Percentiles rank a stretch among this genome's conserved stretches.
phyloP scores from a whole-genome alignment of 169 alveolate species.

The Cryptosporidium canis region DNA sequence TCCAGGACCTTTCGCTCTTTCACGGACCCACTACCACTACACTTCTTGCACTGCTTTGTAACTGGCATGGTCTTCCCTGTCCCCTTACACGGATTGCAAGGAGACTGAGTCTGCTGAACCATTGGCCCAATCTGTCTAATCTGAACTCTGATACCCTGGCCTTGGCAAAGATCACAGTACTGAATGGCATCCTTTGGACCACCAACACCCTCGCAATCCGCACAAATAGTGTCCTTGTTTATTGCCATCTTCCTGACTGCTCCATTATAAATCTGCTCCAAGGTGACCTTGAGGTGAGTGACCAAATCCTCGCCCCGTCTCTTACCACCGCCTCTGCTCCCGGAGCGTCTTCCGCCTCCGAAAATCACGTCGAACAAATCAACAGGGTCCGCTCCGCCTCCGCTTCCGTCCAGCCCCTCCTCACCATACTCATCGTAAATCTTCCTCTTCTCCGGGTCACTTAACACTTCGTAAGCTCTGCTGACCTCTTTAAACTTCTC shows the following conservation, averaged over 20 bases:
- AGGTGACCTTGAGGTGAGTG: slow-evolving; percentile 90
- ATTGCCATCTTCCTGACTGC: slow-evolving; percentile 92
- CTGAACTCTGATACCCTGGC: slow-evolving; percentile 90
- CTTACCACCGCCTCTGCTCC: slow-evolving; percentile 83
- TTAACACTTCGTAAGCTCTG: slow-evolving; percentile 95
- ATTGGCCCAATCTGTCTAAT: slow-evolving; percentile 91
- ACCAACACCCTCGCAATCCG: slow-evolving; percentile 96
- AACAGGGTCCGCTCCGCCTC: slow-evolving; percentile 85
- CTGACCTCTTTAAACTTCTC: slow-evolving; percentile 95
- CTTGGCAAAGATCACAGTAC: slow-evolving; percentile 94
- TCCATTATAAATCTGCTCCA: slow-evolving; percentile 97
- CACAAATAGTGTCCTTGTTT: slow-evolving; percentile 92
- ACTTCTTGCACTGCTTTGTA: slow-evolving; percentile 89
- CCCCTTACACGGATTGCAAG: slow-evolving; percentile 92
- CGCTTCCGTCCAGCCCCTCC: slow-evolving; percentile 95
- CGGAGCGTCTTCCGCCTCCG: slow-evolving; percentile 93
- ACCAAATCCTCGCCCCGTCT: slow-evolving; percentile 90
- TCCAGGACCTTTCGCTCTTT: slow-evolving; percentile 91
- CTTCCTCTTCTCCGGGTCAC: slow-evolving; percentile 96
- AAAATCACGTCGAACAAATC: slow-evolving; percentile 93
- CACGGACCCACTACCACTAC: slow-evolving; percentile 88
- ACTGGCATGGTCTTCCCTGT: slow-evolving; percentile 88
- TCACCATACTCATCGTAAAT: slow-evolving; percentile 97
- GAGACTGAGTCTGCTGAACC: slow-evolving; percentile 90
- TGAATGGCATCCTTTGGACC: slow-evolving; percentile 93